Evolutionary conservation across 2,329 filamentous ascomycete species (phyloP).

Genomic region (Fulvia fulva): DNA sequence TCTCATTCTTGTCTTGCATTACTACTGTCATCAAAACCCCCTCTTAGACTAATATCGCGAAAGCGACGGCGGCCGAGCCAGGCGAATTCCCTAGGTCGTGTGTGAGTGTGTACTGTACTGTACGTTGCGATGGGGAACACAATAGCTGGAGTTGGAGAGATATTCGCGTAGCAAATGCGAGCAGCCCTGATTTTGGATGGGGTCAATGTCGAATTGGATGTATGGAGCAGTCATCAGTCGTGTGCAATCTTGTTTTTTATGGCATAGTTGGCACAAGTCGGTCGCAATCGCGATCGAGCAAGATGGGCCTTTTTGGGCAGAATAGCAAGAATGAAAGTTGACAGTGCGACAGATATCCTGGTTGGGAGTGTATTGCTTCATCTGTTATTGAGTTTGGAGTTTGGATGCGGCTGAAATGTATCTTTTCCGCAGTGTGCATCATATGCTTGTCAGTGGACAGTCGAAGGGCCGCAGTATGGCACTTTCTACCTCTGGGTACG

Average conservation of each 20-base stretch:
- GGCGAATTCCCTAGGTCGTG: neutral
- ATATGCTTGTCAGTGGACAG: neutral
- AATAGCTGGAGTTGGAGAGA: neutral
- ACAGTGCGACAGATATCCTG: neutral
- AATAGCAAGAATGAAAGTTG: slow-evolving; percentile 1
- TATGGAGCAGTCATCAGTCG: too few relatives aligned
- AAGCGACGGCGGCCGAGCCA: neutral
- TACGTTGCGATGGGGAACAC: neutral
- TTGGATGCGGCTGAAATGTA: neutral
- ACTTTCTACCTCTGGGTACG: slow-evolving; percentile 1
- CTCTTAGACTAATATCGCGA: slow-evolving; percentile 4
- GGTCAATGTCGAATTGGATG: neutral
- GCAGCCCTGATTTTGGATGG: neutral
- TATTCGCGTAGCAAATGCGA: neutral
- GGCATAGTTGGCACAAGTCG: neutral
- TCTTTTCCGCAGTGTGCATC: neutral
- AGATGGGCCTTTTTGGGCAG: neutral
- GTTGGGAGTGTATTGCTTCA: neutral
- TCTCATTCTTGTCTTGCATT: slow-evolving; percentile 16
- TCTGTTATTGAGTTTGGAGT: neutral
- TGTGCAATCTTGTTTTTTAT: neutral
- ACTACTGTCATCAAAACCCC: slow-evolving; percentile 11
- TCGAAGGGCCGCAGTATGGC: neutral
- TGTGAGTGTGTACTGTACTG: too few relatives aligned
- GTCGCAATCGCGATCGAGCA: neutral